These are phyloP conservation scores for Elsinoe ampelina DNA, from an alignment of 2,329 filamentous ascomycete species.

Conservation along the genomic window DNA sequence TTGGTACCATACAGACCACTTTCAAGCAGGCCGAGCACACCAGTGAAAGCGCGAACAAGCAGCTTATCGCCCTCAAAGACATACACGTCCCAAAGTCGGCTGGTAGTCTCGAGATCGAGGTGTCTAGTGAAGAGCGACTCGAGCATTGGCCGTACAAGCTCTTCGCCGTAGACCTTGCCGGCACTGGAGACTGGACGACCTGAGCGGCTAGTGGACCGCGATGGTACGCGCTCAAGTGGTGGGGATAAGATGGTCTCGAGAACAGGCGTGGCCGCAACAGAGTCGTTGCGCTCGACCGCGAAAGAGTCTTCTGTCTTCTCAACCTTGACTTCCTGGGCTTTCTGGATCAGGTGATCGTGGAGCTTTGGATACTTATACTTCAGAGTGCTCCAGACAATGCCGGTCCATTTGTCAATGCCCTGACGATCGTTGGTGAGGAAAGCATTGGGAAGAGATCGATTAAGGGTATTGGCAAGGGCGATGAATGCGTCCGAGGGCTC, in stretches of 20 bases:
- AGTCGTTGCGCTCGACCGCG: not conserved
- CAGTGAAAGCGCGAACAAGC: conserved; percentile 61
- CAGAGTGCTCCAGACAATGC: conserved; percentile 58
- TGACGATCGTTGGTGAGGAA: conserved; percentile 63
- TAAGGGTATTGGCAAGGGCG: conserved; percentile 65
- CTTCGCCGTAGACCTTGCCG: not conserved
- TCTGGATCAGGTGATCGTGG: conserved; percentile 49
- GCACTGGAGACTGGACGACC: not conserved
- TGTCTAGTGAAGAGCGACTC: conserved; percentile 54
- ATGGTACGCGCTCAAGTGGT: conserved; percentile 16
- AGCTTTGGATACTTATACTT: conserved; percentile 55
- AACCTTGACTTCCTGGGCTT: conserved; percentile 25
- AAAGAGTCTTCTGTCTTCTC: conserved; percentile 8
- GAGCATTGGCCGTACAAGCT: conserved; percentile 43
- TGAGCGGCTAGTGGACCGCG: not conserved
- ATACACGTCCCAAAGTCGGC: conserved; percentile 71
- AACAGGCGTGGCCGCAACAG: not conserved
- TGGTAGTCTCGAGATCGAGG: conserved; percentile 46
- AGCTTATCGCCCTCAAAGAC: conserved; percentile 71
- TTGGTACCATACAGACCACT: conserved; percentile 38
- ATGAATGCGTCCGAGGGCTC: conserved; percentile 58
- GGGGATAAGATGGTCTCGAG: not conserved
- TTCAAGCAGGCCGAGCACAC: conserved; percentile 49
- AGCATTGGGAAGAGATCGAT: conserved; percentile 63
- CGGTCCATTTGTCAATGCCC: conserved; percentile 61